A percentile compares a stretch with the other conserved stretches of the same genome.
Conservation (phyloP, 805 yeast genomes). For the Wickerhamiella nectarea region DNA sequence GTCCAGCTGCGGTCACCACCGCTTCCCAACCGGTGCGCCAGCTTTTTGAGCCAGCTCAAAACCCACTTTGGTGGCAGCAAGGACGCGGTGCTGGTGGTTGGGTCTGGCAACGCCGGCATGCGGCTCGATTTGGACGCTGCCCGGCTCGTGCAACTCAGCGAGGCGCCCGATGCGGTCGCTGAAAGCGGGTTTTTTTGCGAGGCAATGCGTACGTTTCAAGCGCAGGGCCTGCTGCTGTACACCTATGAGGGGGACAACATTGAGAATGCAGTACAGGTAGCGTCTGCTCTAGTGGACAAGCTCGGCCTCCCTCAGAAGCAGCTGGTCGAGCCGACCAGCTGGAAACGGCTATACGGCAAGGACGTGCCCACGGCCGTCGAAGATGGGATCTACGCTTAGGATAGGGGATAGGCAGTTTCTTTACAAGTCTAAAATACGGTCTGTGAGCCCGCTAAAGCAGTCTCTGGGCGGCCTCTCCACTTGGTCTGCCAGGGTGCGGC, state of each 20-base stretch:
- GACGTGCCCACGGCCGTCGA: constrained; percentile 57
- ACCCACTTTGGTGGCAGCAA: too few species aligned
- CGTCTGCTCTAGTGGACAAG: constrained; percentile 27
- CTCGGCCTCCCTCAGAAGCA: constrained; percentile 18
- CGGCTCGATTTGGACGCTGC: constrained; percentile 9
- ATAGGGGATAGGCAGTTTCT: background rate
- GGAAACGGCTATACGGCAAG: constrained; percentile 78
- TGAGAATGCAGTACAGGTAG: constrained; percentile 47
- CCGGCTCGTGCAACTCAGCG: constrained; percentile 1
- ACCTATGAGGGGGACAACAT: constrained; percentile 89
- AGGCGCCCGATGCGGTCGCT: background rate
- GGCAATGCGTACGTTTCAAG: background rate
- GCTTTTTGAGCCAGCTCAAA: constrained; percentile 38
- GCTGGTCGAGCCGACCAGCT: constrained; percentile 46
- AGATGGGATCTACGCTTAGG: constrained; percentile 56
- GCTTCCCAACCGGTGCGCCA: constrained; percentile 28
- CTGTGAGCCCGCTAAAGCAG: background rate
- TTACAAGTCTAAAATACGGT: background rate
- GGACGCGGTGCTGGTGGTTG: constrained; percentile 39
- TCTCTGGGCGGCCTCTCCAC: background rate
- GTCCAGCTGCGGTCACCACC: constrained; percentile 7
- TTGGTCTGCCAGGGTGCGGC: constrained; percentile 1
- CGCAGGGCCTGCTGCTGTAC: constrained; percentile 31
- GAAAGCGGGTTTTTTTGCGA: constrained; percentile 1
- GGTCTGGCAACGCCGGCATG: constrained; percentile 59